Evolutionary conservation across 768 basidiomycete genomes (phyloP).

Genomic region (Cystofilobasidium bisporidii): DNA sequence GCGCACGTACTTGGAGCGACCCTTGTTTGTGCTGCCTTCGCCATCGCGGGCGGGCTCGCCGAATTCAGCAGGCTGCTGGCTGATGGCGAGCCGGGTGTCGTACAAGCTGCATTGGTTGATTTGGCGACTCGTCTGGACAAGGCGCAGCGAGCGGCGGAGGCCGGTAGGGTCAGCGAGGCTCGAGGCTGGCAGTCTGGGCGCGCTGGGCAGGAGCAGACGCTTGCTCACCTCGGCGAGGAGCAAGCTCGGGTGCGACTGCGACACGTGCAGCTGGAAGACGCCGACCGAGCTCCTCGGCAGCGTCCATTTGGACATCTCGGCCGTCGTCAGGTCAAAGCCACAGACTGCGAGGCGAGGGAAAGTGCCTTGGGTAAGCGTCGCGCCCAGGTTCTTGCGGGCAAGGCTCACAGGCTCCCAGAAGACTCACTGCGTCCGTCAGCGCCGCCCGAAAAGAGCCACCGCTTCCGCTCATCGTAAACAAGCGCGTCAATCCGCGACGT

Average conservation of each 20-base stretch:
- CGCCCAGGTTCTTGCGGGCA: no score
- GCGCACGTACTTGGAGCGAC: not conserved
- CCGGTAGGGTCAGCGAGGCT: not conserved
- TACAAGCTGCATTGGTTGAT: not conserved
- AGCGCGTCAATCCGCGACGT: not conserved
- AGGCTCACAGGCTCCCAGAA: no score
- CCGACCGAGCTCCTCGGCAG: not conserved
- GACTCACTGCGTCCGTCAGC: not conserved
- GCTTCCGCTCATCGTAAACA: not conserved
- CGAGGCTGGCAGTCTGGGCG: not conserved
- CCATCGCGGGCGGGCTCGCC: not conserved
- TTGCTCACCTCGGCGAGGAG: not conserved
- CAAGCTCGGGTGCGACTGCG: not conserved
- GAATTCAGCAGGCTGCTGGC: not conserved
- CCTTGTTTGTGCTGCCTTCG: not conserved
- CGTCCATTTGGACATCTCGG: not conserved
- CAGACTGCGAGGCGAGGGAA: not conserved
- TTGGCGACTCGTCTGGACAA: not conserved
- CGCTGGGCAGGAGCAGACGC: not conserved
- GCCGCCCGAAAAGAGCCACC: not conserved
- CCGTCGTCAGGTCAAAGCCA: not conserved
- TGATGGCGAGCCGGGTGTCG: not conserved
- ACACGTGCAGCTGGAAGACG: conserved; percentile 3
- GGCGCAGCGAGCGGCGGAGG: no score
- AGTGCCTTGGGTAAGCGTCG: no score